Conservation (phyloP, 176 grass and related monocot species). For the Pharus latifolius region DNA sequence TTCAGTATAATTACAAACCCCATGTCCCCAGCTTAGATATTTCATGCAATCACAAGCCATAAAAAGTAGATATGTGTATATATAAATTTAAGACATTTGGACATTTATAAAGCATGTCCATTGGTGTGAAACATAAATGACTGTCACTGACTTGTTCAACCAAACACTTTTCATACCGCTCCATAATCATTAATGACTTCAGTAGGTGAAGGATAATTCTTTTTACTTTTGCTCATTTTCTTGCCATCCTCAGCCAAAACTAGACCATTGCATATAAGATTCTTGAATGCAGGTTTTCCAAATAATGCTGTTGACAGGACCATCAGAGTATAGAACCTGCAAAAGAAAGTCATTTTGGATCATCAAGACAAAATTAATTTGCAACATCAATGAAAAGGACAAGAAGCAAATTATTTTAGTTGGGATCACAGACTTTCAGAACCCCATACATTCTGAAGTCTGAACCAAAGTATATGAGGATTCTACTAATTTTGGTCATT, state of each 20-base stretch:
- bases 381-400: not conserved
- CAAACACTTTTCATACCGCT: slow-evolving; percentile 61
- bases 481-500: not conserved
- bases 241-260: slow-evolving; percentile 97
- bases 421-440: not conserved
- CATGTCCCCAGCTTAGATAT: not conserved
- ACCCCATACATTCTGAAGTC: not conserved
- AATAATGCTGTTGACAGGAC: slow-evolving; percentile 92
- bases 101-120: too few relatives aligned
- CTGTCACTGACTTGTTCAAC: slow-evolving; percentile 2
- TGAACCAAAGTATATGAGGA: not conserved
- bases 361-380: not conserved
- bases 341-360: not conserved
- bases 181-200: slow-evolving; percentile 85
- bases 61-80: slow-evolving; percentile 3
- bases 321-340: slow-evolving; percentile 99
- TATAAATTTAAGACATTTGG: too few relatives aligned
- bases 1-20: not conserved
- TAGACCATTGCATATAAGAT: slow-evolving; percentile 98
- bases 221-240: slow-evolving; percentile 99
- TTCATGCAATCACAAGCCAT: not conserved
- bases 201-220: slow-evolving; percentile 80
- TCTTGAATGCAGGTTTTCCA: slow-evolving; percentile 98
- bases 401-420: not conserved
- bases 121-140: not conserved